Evolutionary conservation across 2,329 filamentous ascomycete species (phyloP).

Genomic region (Biscogniauxia mediterranea): DNA sequence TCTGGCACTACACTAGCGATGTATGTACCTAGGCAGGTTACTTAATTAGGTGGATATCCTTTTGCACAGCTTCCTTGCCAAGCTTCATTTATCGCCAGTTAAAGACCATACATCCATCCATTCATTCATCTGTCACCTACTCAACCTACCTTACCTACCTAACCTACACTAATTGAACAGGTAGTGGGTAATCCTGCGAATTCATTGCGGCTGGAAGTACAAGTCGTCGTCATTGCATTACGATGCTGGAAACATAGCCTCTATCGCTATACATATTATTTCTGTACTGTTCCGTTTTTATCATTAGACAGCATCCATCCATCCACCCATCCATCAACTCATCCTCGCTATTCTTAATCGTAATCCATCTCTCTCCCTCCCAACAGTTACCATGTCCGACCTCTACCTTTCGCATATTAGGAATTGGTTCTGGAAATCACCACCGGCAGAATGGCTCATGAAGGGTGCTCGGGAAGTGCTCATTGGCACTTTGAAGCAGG

Average conservation of each 20-base stretch:
- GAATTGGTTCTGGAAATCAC: conserved; percentile 79
- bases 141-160: not conserved
- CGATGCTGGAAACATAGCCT: conserved; percentile 18
- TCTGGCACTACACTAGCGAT: too few relatives aligned
- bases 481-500: conserved; percentile 85
- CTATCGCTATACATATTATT: conserved; percentile 4
- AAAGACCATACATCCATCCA: not conserved
- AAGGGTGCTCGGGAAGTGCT: conserved; percentile 77
- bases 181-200: conserved; percentile 1
- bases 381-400: conserved; percentile 48
- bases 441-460: conserved; percentile 87
- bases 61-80: not conserved
- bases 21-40: too few relatives aligned
- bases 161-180: too few relatives aligned
- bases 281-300: conserved; percentile 1
- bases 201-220: conserved; percentile 10
- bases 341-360: not conserved
- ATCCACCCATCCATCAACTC: not conserved
- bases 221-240: conserved; percentile 24
- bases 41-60: conserved; percentile 9
- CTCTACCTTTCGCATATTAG: conserved; percentile 48
- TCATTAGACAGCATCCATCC: conserved; percentile 3
- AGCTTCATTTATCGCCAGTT: not conserved
- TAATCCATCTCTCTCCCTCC: not conserved
- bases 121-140: not conserved